These are phyloP conservation scores for Hymenotorrendiella dingleyae DNA, from an alignment of 2,329 filamentous ascomycete species.

Conservation along the genomic window DNA sequence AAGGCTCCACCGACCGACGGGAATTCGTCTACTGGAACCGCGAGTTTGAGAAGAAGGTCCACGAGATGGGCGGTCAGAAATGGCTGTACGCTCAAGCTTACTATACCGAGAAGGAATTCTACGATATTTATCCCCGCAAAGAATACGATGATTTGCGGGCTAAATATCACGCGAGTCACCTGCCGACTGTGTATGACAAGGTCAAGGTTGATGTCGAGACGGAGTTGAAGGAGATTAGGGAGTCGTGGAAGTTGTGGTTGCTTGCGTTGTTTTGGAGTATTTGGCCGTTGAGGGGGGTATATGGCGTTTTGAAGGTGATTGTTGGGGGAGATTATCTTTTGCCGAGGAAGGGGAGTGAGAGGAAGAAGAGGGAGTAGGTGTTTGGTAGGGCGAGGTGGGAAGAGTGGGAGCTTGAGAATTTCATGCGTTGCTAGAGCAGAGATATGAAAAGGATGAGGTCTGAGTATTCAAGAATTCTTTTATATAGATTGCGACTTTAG, in stretches of 20 bases:
- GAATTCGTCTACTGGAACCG: constrained; percentile 66
- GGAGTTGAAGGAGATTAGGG: constrained; percentile 21
- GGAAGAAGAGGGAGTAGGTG: background rate
- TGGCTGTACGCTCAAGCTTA: constrained; percentile 85
- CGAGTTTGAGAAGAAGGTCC: constrained; percentile 62
- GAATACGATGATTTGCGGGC: constrained; percentile 57
- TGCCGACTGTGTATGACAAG: constrained; percentile 70
- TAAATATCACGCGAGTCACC: constrained; percentile 56
- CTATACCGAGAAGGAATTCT: constrained; percentile 67
- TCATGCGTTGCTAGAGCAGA: no score
- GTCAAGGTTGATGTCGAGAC: constrained; percentile 49
- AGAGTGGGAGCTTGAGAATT: background rate
- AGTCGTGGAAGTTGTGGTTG: constrained; percentile 30
- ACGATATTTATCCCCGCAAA: constrained; percentile 50
- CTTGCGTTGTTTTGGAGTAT: constrained; percentile 25
- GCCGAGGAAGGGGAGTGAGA: constrained; percentile 10
- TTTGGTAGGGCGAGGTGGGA: background rate
- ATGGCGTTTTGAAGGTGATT: constrained; percentile 24
- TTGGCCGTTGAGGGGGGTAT: constrained; percentile 28
- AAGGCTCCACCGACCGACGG: constrained; percentile 48
- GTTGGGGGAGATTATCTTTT: constrained; percentile 26
- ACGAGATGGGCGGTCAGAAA: constrained; percentile 68
- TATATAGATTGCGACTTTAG: no score
- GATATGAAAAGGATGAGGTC: no score
- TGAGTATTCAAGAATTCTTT: no score